phyloP scores from a whole-genome alignment of 768 basidiomycete species.

The Leucogyrophana mollusca region DNA sequence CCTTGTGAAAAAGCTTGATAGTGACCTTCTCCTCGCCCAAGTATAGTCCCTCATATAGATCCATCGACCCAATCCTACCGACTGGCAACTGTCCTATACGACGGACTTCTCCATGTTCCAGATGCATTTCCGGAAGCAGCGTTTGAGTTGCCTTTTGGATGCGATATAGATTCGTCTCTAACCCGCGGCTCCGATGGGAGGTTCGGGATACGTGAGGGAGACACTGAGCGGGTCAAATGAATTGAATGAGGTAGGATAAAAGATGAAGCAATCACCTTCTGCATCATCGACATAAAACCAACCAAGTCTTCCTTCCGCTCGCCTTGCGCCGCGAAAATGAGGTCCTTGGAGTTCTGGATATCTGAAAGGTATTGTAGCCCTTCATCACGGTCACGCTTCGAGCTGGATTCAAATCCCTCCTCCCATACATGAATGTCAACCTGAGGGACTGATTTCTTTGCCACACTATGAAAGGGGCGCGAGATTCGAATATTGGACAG shows the following conservation, averaged over 20 bases:
- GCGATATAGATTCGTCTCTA: constrained; percentile 49
- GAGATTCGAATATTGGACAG: constrained; percentile 46
- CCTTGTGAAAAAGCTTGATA: constrained; percentile 53
- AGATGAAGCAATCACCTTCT: constrained; percentile 36
- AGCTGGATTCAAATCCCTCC: constrained; percentile 36
- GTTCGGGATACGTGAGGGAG: too few relatives aligned
- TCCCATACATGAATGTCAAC: constrained; percentile 51
- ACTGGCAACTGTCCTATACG: constrained; percentile 49
- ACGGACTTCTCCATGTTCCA: constrained; percentile 53
- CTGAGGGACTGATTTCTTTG: constrained; percentile 47
- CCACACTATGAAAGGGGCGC: not conserved
- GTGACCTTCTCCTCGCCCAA: constrained; percentile 54
- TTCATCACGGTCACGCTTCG: constrained; percentile 42
- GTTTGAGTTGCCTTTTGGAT: constrained; percentile 45
- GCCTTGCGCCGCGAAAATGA: constrained; percentile 32
- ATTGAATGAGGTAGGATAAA: too few relatives aligned
- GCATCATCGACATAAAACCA: constrained; percentile 49
- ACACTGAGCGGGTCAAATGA: too few relatives aligned
- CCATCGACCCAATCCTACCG: constrained; percentile 51
- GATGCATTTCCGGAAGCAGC: constrained; percentile 49
- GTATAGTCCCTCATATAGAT: constrained; percentile 56
- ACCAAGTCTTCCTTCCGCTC: constrained; percentile 35
- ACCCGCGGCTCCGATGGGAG: constrained; percentile 35
- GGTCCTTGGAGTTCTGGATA: constrained; percentile 38
- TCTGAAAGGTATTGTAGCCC: constrained; percentile 42